phyloP scores from a whole-genome alignment of 768 basidiomycete genomes.

The Agaricus subrufescens region DNA sequence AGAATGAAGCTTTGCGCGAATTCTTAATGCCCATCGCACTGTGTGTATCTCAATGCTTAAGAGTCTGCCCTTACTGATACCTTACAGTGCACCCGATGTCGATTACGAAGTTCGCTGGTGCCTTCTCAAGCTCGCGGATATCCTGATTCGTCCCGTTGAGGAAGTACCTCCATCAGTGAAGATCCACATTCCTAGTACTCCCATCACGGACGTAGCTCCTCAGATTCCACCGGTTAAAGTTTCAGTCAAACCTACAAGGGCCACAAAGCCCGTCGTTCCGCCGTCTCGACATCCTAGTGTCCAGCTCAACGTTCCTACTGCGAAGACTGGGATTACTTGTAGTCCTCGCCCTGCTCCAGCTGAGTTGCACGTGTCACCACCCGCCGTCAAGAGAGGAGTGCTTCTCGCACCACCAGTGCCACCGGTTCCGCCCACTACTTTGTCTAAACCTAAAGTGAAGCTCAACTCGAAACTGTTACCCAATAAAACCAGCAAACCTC shows the following conservation, averaged over 20 bases:
- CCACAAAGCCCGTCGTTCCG: slow-evolving; percentile 33
- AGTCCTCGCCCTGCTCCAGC: slow-evolving; percentile 24
- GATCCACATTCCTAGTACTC: slow-evolving; percentile 73
- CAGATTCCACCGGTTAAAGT: slow-evolving; percentile 51
- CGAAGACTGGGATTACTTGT: slow-evolving; percentile 56
- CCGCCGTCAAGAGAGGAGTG: slow-evolving; percentile 29
- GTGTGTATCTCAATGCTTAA: slow-evolving; percentile 37
- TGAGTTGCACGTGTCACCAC: slow-evolving; percentile 24
- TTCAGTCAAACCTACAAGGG: slow-evolving; percentile 35
- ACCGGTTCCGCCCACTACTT: slow-evolving; percentile 10
- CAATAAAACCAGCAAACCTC: slow-evolving; percentile 12
- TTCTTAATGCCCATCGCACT: slow-evolving; percentile 77
- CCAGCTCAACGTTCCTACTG: slow-evolving; percentile 31
- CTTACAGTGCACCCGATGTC: slow-evolving; percentile 58
- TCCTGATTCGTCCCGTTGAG: slow-evolving; percentile 76
- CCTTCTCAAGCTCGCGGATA: slow-evolving; percentile 85
- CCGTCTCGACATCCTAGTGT: slow-evolving; percentile 37
- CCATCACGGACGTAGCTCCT: slow-evolving; percentile 58
- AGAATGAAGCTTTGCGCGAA: slow-evolving; percentile 75
- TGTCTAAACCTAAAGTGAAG: slow-evolving; percentile 23
- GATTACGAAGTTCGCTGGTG: slow-evolving; percentile 92
- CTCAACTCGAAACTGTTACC: slow-evolving; percentile 17
- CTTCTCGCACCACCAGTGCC: slow-evolving; percentile 32
- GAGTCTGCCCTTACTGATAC: slow-evolving; percentile 9
- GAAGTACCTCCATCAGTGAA: slow-evolving; percentile 86